Conservation (phyloP, 2,329 filamentous ascomycete genomes). For the Neospermospora avenae region DNA sequence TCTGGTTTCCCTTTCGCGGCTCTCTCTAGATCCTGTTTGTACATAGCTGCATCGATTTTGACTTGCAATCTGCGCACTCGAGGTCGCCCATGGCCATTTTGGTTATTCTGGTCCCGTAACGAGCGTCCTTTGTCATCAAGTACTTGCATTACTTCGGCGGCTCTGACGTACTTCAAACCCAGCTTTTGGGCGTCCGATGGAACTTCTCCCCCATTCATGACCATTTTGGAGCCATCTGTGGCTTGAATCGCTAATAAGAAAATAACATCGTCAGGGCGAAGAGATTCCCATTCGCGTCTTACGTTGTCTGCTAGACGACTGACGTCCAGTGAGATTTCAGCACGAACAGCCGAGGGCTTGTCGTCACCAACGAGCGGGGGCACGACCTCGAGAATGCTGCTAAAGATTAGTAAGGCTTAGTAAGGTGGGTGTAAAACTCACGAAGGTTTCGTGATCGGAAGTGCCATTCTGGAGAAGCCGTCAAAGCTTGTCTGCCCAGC, state of each 20-base stretch:
- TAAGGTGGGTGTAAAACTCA: slow-evolving; percentile 26
- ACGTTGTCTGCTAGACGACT: slow-evolving; percentile 72
- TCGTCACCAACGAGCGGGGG: slow-evolving; percentile 80
- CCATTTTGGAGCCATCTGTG: slow-evolving; percentile 45
- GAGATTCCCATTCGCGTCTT: slow-evolving; percentile 82
- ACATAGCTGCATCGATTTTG: slow-evolving; percentile 75
- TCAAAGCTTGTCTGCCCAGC: slow-evolving; percentile 70
- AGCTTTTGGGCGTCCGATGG: slow-evolving; percentile 55
- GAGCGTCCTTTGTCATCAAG: slow-evolving; percentile 79
- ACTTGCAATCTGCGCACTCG: slow-evolving; percentile 70
- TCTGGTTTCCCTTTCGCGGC: slow-evolving; percentile 66
- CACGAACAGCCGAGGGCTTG: slow-evolving; percentile 78
- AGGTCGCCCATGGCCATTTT: slow-evolving; percentile 62
- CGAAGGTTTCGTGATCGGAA: slow-evolving; percentile 80
- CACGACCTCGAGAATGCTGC: slow-evolving; percentile 73
- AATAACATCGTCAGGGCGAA: slow-evolving; percentile 83
- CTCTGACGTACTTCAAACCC: slow-evolving; percentile 68
- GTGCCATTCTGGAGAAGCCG: slow-evolving; percentile 87
- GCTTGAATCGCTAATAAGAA: slow-evolving; percentile 79
- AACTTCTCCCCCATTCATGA: slow-evolving; percentile 51
- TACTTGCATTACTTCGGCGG: slow-evolving; percentile 82
- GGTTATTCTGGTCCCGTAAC: slow-evolving; percentile 60
- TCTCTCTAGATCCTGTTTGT: slow-evolving; percentile 70
- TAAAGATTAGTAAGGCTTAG: slow-evolving; percentile 17
- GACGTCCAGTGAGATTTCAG: slow-evolving; percentile 82